Evolutionary conservation across 345 rosid genomes (phyloP), one percentile per base, ranked within the genome.

Genomic region (Litchi chinensis): DNA sequence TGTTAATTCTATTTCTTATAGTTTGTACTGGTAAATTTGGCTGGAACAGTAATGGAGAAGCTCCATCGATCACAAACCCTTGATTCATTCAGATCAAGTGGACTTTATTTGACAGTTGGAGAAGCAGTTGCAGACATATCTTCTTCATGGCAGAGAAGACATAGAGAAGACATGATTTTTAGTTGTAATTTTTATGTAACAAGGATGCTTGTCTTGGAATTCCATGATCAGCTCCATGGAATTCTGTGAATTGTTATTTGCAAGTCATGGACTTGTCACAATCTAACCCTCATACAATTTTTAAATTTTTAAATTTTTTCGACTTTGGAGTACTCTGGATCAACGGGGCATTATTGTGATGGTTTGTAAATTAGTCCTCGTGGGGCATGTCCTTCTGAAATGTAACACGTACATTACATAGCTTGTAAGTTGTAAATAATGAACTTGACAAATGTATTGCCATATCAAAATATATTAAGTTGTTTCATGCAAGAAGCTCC

Each of bases 1-100:
- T 19, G 43, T 28, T n/a, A 12, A 37, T 76, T 76, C 21, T 22
- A 32, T 62, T 41, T 67, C 11, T 24, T 77, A 65, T 18, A 77
- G 78, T 75, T 77, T 32, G 80, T 66, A 18, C 65, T 75, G 40
- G 74, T 76, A 32, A 77, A 77, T 21, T 71, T 82, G n/a, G 73
- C 71, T 32, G 81, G 74, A 57, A 74, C 26, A 26, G 80, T 79
- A 32, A 64, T 78, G 76, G 84, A 78, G 63, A 84, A 71, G 82
- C 82, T 81, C 22, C 75, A 66, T 26, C 37, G 68, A 4, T 65
- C 77, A 5, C 40, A 48, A 48, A 8, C 50, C 8, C 74, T 78
- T 5, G 77, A 73, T 50, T 13, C 70, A 50, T 26, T 75, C 56
- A 22, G n/a, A 15, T 10, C 40, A n/a, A 68, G 46, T 2, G 76